Evolutionary conservation across 352 stramenopile species (phyloP), one percentile per base, ranked within the genome.

Genomic region (Pythium sukuiense): DNA sequence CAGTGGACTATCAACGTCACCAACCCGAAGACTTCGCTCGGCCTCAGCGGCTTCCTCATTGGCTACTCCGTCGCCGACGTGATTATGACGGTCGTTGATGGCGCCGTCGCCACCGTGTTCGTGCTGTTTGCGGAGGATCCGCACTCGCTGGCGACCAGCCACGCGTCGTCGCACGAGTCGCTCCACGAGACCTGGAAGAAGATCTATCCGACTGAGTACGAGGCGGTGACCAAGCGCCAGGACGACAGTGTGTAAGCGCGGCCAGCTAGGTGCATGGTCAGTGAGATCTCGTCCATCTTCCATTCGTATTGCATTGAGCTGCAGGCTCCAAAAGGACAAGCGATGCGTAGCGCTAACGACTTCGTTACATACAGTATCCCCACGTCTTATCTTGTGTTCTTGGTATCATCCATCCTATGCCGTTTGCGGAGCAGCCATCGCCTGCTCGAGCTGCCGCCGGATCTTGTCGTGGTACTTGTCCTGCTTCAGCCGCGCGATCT

Each of bases 61-160:
- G 79, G 79, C 49, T 87, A 84, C 64, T 79, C 74, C 43, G 65
- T 87, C 35, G 71, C 71, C 4, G 75, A 79, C 52, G 68, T 87
- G 26, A 76, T 85, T 43, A 84, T 87, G 76, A 80, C 71, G 12
- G 71, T 85, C 32, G 76, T 87, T 32, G 63, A 77, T 32, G 69
- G 69, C 12, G 79, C 79, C 1, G 79, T 87, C 2, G 74, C 79
- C n/a, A 85, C 79, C 7, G 74, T 87, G 12, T 87, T 85, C 58
- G 71, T 87, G 24, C 67, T 87, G 2, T 87, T 80, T 54, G 79
- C 79, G 0, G 79, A 87, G 37, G 76, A 87, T 59, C 79, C 73
- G 20, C 71, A 83, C 60, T 73, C 73, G 37, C 71, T 83, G 30
- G 48, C 57, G 24, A 56, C 53, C 4, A 83, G 73, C 65, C 77